Base-by-base conservation (phyloP, 192 early-diverging fungal genomes). In the Coemansia sp. region DNA sequence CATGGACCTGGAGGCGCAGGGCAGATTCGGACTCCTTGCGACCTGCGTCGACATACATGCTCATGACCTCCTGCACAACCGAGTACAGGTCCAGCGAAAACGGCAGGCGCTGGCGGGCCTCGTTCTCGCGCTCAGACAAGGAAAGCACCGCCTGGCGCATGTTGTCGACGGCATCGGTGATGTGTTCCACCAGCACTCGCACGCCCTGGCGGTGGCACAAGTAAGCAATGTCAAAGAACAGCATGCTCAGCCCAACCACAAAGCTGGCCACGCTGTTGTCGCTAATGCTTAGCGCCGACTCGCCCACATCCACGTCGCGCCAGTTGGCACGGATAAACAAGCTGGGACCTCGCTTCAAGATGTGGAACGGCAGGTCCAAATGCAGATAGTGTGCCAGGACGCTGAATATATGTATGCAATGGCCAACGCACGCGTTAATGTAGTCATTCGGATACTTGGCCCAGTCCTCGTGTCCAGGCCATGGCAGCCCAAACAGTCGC, bases 381-480 rank as follows among this genome's bases (percentile, higher is more conserved):
- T 70, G 66, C 15, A 62, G 34, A 53, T 79, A 79, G 35, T 73
- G 58, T 11, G 62, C 45, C 45, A 79, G 56, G 22, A 73, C 65
- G 49, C 63, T 69, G 48, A 79, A 58, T 15, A 70, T 50, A 26
- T 73, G 77, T 29, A 66, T 42, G 43, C 62, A 65, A 21, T 69
- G 62, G 39, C 62, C 67, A 26, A 73, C 66, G 22, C 77, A 79
- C 3, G 77, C 69, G 37, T 73, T 72, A 14, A 79, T 57, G 40
- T 79, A 79, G 49, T 73, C 77, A 31, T 49, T 53, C 7, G 77
- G 70, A 22, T 67, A 73, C 57, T 68, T 67, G 25, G 53, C 46
- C 77, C 77, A 79, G 47, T 73, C 70, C 18, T 67, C 65, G 29
- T 22, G 39, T 21, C 66, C 53, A 3, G 70, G 77, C 77, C 77